These are phyloP conservation scores for Leucaena leucocephala DNA, from an alignment of 306 rosid genomes.

Conservation along the genomic window DNA sequence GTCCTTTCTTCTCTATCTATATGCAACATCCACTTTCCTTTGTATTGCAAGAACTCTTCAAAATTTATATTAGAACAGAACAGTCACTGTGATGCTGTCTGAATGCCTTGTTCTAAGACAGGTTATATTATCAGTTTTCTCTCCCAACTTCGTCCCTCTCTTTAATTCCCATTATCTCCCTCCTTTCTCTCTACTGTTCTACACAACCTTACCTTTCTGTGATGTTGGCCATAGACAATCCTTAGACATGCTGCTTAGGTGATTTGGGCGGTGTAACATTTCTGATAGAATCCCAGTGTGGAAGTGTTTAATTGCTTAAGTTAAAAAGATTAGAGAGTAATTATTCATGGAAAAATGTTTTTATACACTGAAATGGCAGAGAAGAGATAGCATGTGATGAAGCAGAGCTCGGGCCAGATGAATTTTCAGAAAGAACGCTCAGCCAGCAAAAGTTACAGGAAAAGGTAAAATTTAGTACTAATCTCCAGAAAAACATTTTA, in stretches of 20 bases:
- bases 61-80: slow-evolving; percentile 3
- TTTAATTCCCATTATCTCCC: not conserved
- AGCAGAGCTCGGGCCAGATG: slow-evolving; percentile 81
- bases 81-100: too few species aligned
- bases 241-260: not conserved
- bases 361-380: slow-evolving; percentile 47
- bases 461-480: slow-evolving; percentile 49
- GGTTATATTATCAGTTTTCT: not conserved
- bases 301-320: not conserved
- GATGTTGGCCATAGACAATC: not conserved
- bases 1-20: slow-evolving; percentile 17
- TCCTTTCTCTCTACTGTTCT: not conserved
- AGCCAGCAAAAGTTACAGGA: slow-evolving; percentile 59
- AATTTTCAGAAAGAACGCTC: slow-evolving; percentile 61
- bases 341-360: slow-evolving; percentile 11
- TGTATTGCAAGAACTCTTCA: slow-evolving; percentile 5
- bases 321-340: slow-evolving; percentile 7
- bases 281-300: not conserved
- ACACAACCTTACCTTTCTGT: not conserved
- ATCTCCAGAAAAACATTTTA: not conserved
- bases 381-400: slow-evolving; percentile 94
- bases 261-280: not conserved
- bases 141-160: not conserved
- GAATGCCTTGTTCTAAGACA: not conserved
- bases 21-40: slow-evolving; percentile 14